Evolutionary conservation across 2,329 filamentous ascomycete species (phyloP).

Genomic region (Fusarium scirpi): DNA sequence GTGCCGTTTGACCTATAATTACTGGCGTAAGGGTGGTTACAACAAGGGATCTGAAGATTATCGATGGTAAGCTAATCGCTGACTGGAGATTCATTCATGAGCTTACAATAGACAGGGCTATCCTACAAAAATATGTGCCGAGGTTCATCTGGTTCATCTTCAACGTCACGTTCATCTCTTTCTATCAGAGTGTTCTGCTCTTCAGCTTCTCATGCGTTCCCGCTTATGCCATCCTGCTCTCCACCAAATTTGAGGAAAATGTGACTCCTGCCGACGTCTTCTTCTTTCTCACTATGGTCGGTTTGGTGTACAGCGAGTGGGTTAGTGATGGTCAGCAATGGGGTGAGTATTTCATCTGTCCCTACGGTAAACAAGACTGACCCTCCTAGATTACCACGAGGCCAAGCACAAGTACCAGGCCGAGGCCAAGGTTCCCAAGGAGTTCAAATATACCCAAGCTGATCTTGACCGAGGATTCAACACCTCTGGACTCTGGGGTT

Average conservation of each 20-base stretch:
- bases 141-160: constrained; percentile 80
- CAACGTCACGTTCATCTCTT: constrained; percentile 90
- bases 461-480: constrained; percentile 93
- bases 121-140: constrained; percentile 75
- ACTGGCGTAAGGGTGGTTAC: constrained; percentile 96
- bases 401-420: constrained; percentile 83
- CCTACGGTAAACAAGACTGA: constrained; percentile 5
- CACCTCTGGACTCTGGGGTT: constrained; percentile 85
- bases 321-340: constrained; percentile 95
- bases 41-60: constrained; percentile 92
- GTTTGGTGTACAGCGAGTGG: constrained; percentile 74
- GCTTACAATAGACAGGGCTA: constrained; percentile 63
- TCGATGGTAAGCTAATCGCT: constrained; percentile 69
- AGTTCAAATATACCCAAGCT: constrained; percentile 67
- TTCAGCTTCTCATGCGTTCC: constrained; percentile 80
- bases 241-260: constrained; percentile 70
- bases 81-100: neutral
- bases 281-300: constrained; percentile 61
- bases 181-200: constrained; percentile 84
- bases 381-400: constrained; percentile 74
- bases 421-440: constrained; percentile 53
- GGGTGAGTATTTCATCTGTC: constrained; percentile 62
- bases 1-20: constrained; percentile 92
- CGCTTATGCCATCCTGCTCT: constrained; percentile 84
- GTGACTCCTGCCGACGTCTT: constrained; percentile 60